Percentiles rank a stretch among this genome's conserved stretches.
phyloP scores from a whole-genome alignment of 805 yeast species.

The Spathaspora gorwiae region DNA sequence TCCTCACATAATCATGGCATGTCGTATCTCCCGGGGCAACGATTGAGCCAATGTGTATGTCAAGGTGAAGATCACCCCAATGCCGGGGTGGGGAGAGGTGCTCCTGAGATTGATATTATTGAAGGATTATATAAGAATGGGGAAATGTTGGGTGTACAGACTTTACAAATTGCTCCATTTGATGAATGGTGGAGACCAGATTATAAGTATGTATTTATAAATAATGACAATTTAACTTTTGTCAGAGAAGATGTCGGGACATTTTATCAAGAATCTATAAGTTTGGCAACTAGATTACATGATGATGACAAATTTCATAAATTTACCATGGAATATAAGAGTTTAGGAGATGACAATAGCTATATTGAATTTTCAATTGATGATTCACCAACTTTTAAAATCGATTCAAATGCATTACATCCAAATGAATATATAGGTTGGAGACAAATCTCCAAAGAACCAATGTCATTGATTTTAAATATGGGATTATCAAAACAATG shows the following conservation, averaged over 20 bases:
- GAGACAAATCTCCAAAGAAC: slow-evolving; percentile 33
- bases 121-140: slow-evolving; percentile 16
- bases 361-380: slow-evolving; percentile 34
- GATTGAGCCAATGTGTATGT: slow-evolving; percentile 29
- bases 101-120: slow-evolving; percentile 25
- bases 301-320: slow-evolving; percentile 14
- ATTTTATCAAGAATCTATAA: slow-evolving; percentile 36
- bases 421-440: slow-evolving; percentile 38
- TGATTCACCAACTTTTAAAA: slow-evolving; percentile 20
- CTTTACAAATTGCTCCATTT: slow-evolving; percentile 41
- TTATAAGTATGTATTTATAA: slow-evolving; percentile 27
- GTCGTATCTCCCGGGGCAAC: slow-evolving; percentile 35
- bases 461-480: slow-evolving; percentile 36
- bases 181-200: slow-evolving; percentile 43
- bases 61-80: slow-evolving; percentile 35
- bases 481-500: slow-evolving; percentile 38
- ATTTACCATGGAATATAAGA: slow-evolving; percentile 32
- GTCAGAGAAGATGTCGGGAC: slow-evolving; percentile 38
- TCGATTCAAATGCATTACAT: slow-evolving; percentile 30
- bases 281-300: slow-evolving; percentile 32
- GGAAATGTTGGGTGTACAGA: slow-evolving; percentile 24
- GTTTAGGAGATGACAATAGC: slow-evolving; percentile 21
- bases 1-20: slow-evolving; percentile 35
- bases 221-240: slow-evolving; percentile 23
- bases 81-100: slow-evolving; percentile 34